Evolutionary conservation across 345 rosid genomes (phyloP), one percentile per base, ranked within the genome.

Genomic region (Viola odorata): DNA sequence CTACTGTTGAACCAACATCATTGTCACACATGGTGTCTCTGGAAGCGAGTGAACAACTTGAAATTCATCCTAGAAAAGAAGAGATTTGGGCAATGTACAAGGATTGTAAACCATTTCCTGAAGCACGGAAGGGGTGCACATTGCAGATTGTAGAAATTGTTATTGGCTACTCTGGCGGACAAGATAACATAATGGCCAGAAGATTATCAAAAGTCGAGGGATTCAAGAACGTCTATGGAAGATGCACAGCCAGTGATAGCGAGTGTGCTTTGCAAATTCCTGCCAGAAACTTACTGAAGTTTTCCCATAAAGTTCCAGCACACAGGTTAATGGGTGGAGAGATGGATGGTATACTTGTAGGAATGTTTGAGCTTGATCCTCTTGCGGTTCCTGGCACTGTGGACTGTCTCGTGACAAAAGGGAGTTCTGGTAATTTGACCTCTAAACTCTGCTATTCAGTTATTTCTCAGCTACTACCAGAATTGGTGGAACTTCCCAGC

Each of bases 21-120:
- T 54, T 54, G 6, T 54, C 58, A 54, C 58, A 54, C 41, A 37
- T 11, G 58, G 0, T 54, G 42, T 54, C 58, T 37, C 15, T 15
- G 45, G 6, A 41, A 41, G 6, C 9, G 45, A 9, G 45, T 41
- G 45, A 67, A 11, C 52, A 62, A 47, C 16, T 64, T 55, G 52
- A 47, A 58, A 59, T 59, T 32, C 60, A 59, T 41, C 69, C 62
- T 3, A 40, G 16, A 60, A 60, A 50, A 41, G 69, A 57, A 11
- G 74, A 70, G 53, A 59, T 70, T 39, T 70, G 69, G 74, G 74
- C 69, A 53, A 14, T 70, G 14, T 53, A 58, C 38, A 55, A 64
- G 51, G 45, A 64, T 41, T 64, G 74, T 61, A 15, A 59, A 23
- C 56, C 41, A 17, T 8, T 52, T 47, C 64, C 69, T 57, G 60